Conservation (phyloP, 2,329 filamentous ascomycete species). For the Berkeleyomyces basicola region DNA sequence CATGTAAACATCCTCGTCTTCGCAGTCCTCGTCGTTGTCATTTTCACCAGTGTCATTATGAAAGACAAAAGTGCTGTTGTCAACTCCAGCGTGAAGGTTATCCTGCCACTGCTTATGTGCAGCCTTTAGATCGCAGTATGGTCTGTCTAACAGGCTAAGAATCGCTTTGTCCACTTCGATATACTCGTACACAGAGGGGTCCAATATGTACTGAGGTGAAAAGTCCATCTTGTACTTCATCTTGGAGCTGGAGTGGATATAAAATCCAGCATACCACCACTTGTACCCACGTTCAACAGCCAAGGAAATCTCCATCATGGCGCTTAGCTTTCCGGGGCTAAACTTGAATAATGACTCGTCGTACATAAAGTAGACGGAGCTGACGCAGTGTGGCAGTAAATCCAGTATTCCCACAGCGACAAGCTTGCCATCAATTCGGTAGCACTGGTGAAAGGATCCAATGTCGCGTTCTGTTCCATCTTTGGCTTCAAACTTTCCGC, state of each 20-base stretch:
- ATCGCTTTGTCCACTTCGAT: conserved; percentile 32
- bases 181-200: conserved; percentile 50
- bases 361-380: conserved; percentile 72
- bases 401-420: conserved; percentile 65
- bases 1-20: conserved; percentile 1
- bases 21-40: conserved; percentile 7
- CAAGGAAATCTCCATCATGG: conserved; percentile 54
- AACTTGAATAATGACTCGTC: conserved; percentile 55
- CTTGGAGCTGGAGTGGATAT: conserved; percentile 66
- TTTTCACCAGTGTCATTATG: conserved; percentile 20
- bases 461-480: conserved; percentile 39
- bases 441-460: conserved; percentile 70
- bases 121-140: neutral
- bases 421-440: conserved; percentile 57
- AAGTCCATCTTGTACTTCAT: conserved; percentile 80
- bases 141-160: neutral
- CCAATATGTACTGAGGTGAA: conserved; percentile 54
- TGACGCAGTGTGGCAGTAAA: conserved; percentile 58
- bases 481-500: conserved; percentile 25
- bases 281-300: conserved; percentile 52
- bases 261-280: conserved; percentile 69
- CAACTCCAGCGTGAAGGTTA: neutral
- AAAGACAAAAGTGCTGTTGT: conserved; percentile 5
- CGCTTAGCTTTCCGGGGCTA: conserved; percentile 59
- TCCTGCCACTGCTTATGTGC: neutral